phyloP scores from a whole-genome alignment of 495 filamentous ascomycete species.

The Massariosphaeria phaeospora region DNA sequence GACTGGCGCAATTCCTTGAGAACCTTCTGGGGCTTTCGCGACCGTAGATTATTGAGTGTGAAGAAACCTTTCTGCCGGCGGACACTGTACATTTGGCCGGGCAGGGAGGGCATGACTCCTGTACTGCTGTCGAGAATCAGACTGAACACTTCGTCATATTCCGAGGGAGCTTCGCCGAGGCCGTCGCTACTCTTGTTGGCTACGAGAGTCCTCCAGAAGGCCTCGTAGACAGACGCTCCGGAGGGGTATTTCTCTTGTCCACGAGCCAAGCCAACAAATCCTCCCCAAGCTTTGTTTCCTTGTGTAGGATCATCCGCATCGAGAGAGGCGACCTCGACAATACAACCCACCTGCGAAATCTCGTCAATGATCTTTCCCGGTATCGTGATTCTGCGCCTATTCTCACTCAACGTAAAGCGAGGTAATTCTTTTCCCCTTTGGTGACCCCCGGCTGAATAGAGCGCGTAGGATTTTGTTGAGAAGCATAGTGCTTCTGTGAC shows the following conservation, averaged over 20 bases:
- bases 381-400: not conserved
- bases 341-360: not conserved
- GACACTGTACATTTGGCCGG: not conserved
- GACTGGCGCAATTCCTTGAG: not conserved
- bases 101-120: not conserved
- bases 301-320: not conserved
- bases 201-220: conserved; percentile 11
- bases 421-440: not conserved
- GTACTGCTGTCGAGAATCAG: conserved; percentile 4
- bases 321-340: not conserved
- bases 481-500: conserved; percentile 1
- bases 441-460: not conserved
- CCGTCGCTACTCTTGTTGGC: not conserved
- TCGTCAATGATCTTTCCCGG: not conserved
- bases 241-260: not conserved
- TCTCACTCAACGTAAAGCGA: not conserved
- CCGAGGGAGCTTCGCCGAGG: not conserved
- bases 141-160: conserved; percentile 7
- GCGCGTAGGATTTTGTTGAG: not conserved
- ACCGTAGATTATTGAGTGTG: conserved; percentile 1
- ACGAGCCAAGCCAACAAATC: not conserved
- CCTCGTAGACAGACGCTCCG: not conserved
- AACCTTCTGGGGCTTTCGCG: not conserved
- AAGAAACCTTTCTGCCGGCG: conserved; percentile 11
- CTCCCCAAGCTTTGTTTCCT: not conserved